A percentile compares a stretch with the other conserved stretches of the same genome.
phyloP scores from a whole-genome alignment of 2,329 filamentous ascomycete genomes.

The Cladophialophora psammophila region DNA sequence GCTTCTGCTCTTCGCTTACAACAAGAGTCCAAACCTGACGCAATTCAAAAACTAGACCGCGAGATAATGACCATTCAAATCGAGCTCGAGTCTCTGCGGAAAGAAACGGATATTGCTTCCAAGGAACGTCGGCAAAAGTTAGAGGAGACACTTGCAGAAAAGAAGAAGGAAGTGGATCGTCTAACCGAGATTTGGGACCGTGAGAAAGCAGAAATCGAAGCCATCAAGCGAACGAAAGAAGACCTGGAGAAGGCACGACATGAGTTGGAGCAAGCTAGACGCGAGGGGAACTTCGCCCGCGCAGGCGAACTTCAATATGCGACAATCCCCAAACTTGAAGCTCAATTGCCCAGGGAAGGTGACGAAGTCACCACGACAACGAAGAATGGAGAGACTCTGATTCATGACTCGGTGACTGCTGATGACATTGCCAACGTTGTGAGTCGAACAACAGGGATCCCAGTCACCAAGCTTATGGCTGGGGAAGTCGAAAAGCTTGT shows the following conservation, averaged over 20 bases:
- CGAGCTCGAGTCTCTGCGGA: slow-evolving; percentile 90
- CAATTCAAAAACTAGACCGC: slow-evolving; percentile 89
- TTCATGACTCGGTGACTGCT: slow-evolving; percentile 93
- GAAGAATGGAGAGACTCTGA: slow-evolving; percentile 64
- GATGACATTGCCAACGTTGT: slow-evolving; percentile 95
- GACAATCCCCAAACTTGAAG: slow-evolving; percentile 80
- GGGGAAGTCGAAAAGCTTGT: slow-evolving; percentile 95
- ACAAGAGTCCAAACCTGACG: slow-evolving; percentile 95
- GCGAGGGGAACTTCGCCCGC: slow-evolving; percentile 84
- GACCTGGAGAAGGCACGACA: slow-evolving; percentile 85
- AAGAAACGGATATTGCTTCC: slow-evolving; percentile 90
- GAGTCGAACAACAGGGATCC: slow-evolving; percentile 89
- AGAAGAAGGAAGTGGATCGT: slow-evolving; percentile 76
- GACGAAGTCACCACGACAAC: slow-evolving; percentile 47
- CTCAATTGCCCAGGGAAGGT: slow-evolving; percentile 78
- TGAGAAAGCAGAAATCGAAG: slow-evolving; percentile 83
- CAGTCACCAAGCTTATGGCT: slow-evolving; percentile 87
- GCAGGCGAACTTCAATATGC: slow-evolving; percentile 93
- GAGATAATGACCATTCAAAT: slow-evolving; percentile 98
- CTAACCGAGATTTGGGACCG: slow-evolving; percentile 89
- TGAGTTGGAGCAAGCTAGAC: slow-evolving; percentile 85
- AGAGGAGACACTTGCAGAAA: slow-evolving; percentile 75
- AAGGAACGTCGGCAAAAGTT: slow-evolving; percentile 87
- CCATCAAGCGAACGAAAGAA: slow-evolving; percentile 84
- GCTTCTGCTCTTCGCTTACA: slow-evolving; percentile 88